Evolutionary conservation across 805 yeast genomes (phyloP), one percentile per base, ranked within the genome.

Genomic region (Komagataella pseudopastoris): DNA sequence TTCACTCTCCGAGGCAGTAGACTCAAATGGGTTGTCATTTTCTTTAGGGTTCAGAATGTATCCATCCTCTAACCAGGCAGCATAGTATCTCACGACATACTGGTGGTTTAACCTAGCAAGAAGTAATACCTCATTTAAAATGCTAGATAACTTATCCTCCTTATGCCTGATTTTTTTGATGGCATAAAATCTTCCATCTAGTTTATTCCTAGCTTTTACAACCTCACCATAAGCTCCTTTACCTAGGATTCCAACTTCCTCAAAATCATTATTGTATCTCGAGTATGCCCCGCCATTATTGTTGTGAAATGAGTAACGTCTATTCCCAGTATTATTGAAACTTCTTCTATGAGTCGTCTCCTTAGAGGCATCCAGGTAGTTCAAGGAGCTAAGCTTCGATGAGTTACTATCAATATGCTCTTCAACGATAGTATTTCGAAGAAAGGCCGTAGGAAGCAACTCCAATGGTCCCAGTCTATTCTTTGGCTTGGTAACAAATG

Each of bases 221-320:
- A 93, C 99, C 64, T 93, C 97, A 5, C 99, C 99, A 67, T 85
- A 93, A 0, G 95, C 99, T 45, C 99, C 99, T 58, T 82, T 80
- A 2, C 99, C 99, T 6, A 93, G 68, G 18, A 83, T 79, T 0
- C 91, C 93, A 47, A 88, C 85, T 62, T 93, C 99, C 64, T 93
- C 99, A 65, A 95, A 93, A 63, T 93, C 99, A 55, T 90, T 80
- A 3, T 82, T 85, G 62, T 91, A 93, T 56, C 99, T 73, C 0
- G 96, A 88, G 52, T 72, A 66, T 1, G 56, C 56, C 23, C 52
- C 39, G 20, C 51, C 56, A 57, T 55, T 4, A 63, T 56, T 4
- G 60, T 30, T 30, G 14, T 30, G 39, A 30, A 30, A 30, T 12
- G 39, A 30, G 39, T 30, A 30, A 2, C 39, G 39, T 10, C 49